Evolutionary conservation across 1,284 basidiomycete species (phyloP).

Genomic region (Puccinia brachypodii): DNA sequence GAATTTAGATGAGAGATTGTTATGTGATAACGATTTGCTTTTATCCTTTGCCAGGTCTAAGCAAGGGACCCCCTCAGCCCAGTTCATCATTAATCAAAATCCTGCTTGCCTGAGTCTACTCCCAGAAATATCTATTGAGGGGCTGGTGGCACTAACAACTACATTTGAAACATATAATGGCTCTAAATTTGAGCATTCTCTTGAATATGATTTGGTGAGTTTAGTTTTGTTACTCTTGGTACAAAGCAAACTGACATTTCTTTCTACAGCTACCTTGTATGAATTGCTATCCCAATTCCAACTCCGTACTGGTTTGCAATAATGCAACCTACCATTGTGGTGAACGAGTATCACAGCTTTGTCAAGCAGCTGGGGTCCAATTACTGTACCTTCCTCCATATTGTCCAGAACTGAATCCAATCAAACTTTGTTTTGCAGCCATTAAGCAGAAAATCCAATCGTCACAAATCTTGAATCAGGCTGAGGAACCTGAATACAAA

Average conservation of each 20-base stretch:
- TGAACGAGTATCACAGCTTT: not conserved
- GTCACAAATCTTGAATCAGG: not conserved
- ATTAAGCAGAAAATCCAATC: not conserved
- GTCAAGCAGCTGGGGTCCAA: not conserved
- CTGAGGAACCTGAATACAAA: not conserved
- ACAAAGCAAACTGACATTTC: too few species aligned
- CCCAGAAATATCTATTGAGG: not conserved
- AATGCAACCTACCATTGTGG: not conserved
- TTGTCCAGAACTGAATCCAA: not conserved
- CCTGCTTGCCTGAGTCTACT: not conserved
- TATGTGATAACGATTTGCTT: not conserved
- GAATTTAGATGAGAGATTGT: not conserved
- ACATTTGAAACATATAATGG: not conserved
- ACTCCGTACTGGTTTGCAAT: not conserved
- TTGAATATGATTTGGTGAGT: slow-evolving; percentile 10
- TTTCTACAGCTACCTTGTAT: not conserved
- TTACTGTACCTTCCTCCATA: not conserved
- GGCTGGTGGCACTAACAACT: not conserved
- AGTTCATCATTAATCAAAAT: not conserved
- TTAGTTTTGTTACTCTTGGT: too few species aligned
- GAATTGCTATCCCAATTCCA: not conserved
- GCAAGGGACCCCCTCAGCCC: not conserved
- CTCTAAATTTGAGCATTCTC: not conserved
- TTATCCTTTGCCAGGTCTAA: not conserved
- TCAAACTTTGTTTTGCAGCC: too few species aligned